Evolutionary conservation across 2,329 filamentous ascomycete species (phyloP).

Genomic region (Trichoderma polysporum): DNA sequence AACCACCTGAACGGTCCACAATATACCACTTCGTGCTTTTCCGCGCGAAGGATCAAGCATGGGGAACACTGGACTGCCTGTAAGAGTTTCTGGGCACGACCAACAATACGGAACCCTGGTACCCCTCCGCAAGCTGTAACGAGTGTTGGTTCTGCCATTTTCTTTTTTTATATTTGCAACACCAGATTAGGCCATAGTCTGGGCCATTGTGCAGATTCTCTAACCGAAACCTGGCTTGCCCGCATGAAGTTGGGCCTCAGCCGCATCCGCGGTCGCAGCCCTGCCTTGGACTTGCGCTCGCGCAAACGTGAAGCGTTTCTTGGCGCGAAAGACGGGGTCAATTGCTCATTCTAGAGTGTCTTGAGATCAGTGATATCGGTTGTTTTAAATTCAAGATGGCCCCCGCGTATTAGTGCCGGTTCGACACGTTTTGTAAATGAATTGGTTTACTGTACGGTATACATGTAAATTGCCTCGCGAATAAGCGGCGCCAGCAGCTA

Average conservation of each 20-base stretch:
- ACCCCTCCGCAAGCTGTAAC: background rate
- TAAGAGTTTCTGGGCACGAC: background rate
- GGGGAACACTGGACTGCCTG: background rate
- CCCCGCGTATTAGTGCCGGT: background rate
- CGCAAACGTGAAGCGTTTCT: background rate
- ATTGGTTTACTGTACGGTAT: background rate
- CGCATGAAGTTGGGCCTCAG: background rate
- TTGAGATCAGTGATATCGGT: background rate
- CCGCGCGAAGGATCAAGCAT: conserved; percentile 2
- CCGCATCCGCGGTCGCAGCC: conserved; percentile 9
- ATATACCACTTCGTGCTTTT: background rate
- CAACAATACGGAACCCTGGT: background rate
- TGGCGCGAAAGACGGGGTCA: background rate
- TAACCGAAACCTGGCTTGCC: background rate
- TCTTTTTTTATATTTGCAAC: background rate
- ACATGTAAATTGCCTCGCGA: background rate
- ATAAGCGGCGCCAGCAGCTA: background rate
- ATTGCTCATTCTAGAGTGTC: background rate
- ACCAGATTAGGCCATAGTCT: background rate
- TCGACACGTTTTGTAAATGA: background rate
- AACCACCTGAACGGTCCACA: background rate
- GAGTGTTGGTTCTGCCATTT: background rate
- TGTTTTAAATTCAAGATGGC: background rate
- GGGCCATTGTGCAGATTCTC: background rate
- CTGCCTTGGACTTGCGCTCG: background rate